Evolutionary conservation across 148 eudicot species (phyloP).

Genomic region (Persicaria maculosa): DNA sequence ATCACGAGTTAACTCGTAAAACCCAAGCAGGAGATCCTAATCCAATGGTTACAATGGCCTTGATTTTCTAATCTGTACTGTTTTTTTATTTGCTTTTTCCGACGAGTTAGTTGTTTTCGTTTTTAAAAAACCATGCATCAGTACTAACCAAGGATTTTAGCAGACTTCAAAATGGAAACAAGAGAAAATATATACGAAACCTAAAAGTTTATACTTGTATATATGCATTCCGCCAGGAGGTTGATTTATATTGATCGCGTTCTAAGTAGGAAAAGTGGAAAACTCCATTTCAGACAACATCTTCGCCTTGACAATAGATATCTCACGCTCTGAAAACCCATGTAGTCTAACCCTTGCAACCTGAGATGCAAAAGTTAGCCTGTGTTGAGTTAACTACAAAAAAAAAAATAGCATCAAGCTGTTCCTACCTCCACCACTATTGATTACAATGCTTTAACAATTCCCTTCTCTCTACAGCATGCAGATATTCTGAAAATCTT

Average conservation of each 20-base stretch:
- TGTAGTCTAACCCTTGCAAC: constrained; percentile 58
- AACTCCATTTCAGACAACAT: constrained; percentile 76
- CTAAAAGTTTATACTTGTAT: constrained; percentile 35
- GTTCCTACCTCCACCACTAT: background rate
- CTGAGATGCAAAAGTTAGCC: too few relatives aligned
- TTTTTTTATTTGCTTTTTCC: too few relatives aligned
- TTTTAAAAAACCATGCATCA: too few relatives aligned
- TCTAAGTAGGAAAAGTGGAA: constrained; percentile 78
- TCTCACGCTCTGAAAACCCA: constrained; percentile 75
- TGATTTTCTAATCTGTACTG: too few relatives aligned
- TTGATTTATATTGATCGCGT: constrained; percentile 74
- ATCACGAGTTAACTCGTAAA: too few relatives aligned
- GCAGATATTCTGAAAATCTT: background rate
- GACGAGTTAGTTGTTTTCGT: too few relatives aligned
- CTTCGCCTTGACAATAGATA: constrained; percentile 48
- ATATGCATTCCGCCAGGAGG: constrained; percentile 60
- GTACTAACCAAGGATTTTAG: background rate
- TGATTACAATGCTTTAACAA: background rate
- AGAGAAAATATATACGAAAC: background rate
- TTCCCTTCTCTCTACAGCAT: constrained; percentile 3
- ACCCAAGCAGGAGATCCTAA: too few relatives aligned
- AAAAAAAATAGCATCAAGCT: constrained; percentile 1
- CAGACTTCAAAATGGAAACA: background rate
- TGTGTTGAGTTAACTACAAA: too few relatives aligned
- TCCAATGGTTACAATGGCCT: too few relatives aligned